Conservation (phyloP, 2,329 filamentous ascomycete species). For the Tolypocladium album region DNA sequence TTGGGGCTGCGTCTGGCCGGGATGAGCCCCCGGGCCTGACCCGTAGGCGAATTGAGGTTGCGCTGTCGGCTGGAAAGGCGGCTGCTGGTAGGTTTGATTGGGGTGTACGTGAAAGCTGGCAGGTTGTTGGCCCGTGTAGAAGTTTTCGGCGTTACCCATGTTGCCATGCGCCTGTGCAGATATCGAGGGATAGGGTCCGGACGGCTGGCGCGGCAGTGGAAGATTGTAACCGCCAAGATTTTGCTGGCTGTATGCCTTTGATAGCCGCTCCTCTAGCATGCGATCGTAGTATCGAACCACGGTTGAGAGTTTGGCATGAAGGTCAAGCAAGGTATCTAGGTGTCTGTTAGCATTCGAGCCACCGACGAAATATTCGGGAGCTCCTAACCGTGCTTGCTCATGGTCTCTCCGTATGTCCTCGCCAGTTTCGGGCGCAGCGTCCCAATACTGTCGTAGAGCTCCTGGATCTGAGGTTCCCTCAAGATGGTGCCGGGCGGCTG, state of each 20-base stretch:
- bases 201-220: slow-evolving; percentile 37
- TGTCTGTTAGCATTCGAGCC: slow-evolving; percentile 6
- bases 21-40: slow-evolving; percentile 21
- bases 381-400: slow-evolving; percentile 93
- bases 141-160: slow-evolving; percentile 59
- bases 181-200: slow-evolving; percentile 63
- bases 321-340: slow-evolving; percentile 78
- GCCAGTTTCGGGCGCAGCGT: slow-evolving; percentile 85
- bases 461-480: slow-evolving; percentile 95
- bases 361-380: not conserved
- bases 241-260: slow-evolving; percentile 83
- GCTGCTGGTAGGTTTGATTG: slow-evolving; percentile 14
- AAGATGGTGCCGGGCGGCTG: slow-evolving; percentile 92
- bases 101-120: slow-evolving; percentile 17
- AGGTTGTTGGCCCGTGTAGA: slow-evolving; percentile 60
- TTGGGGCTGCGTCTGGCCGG: slow-evolving; percentile 30
- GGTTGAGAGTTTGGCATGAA: slow-evolving; percentile 90
- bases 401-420: slow-evolving; percentile 92
- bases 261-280: slow-evolving; percentile 93
- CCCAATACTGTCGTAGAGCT: slow-evolving; percentile 96
- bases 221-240: slow-evolving; percentile 54
- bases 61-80: slow-evolving; percentile 19
- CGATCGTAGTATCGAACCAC: slow-evolving; percentile 96
- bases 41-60: slow-evolving; percentile 34
- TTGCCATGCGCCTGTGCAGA: slow-evolving; percentile 38